Conservation (phyloP, 768 basidiomycete genomes). For the Mycena indigotica region DNA sequence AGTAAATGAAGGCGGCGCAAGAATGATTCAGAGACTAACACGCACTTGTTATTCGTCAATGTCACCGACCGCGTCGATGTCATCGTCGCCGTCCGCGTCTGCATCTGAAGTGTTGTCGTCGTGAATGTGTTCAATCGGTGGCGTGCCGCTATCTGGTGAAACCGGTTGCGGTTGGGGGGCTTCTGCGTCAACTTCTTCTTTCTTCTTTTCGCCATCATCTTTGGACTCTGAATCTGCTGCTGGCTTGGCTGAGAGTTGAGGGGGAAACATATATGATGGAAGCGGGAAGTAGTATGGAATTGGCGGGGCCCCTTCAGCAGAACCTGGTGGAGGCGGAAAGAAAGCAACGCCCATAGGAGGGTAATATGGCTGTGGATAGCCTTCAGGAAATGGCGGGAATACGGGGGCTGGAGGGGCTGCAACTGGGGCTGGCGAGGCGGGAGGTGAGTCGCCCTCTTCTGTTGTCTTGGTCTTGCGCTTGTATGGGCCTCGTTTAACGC, state of each 20-base stretch:
- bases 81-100: conserved; percentile 3
- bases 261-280: conserved; percentile 13
- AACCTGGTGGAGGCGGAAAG: conserved; percentile 10
- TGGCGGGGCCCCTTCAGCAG: conserved; percentile 13
- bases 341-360: conserved; percentile 19
- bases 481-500: conserved; percentile 86
- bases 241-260: neutral
- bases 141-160: neutral
- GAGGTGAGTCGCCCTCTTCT: conserved; percentile 12
- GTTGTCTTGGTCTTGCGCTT: conserved; percentile 55
- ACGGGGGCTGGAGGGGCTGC: too few species aligned
- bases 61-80: conserved; percentile 10
- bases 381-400: conserved; percentile 16
- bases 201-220: neutral
- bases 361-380: conserved; percentile 17
- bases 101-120: neutral
- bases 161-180: neutral
- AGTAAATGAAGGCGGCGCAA: too few species aligned
- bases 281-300: conserved; percentile 21
- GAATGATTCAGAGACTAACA: too few species aligned
- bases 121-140: neutral
- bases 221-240: neutral
- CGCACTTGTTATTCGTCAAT: conserved; percentile 3
- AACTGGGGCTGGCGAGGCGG: neutral
- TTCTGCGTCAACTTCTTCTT: neutral